Percentiles rank a stretch among this genome's conserved stretches.
Evolutionary conservation across 192 early-diverging fungal genomes (phyloP).

Genomic region (Entomortierella lignicola): DNA sequence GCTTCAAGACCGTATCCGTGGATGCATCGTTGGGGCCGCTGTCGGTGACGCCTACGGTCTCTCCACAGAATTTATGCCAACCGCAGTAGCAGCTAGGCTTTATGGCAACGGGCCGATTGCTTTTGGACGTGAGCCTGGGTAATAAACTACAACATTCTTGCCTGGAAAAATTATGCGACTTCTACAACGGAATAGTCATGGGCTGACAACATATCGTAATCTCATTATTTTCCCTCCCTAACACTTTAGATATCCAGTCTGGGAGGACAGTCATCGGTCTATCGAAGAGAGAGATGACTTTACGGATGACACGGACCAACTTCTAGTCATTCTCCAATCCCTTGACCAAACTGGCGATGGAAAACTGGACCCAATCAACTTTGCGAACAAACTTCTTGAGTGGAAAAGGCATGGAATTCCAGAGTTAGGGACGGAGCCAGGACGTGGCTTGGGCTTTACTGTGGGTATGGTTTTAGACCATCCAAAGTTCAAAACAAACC

Average conservation of each 20-base stretch:
- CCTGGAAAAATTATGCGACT: too few relatives aligned
- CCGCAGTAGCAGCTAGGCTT: slow-evolving; percentile 33
- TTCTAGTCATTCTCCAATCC: slow-evolving; percentile 65
- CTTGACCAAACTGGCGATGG: slow-evolving; percentile 56
- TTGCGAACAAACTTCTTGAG: slow-evolving; percentile 58
- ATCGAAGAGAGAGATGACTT: slow-evolving; percentile 40
- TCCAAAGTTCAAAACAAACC: slow-evolving; percentile 56
- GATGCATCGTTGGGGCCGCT: slow-evolving; percentile 55
- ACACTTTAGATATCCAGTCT: slow-evolving; percentile 28
- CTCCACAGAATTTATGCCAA: slow-evolving; percentile 70
- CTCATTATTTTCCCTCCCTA: background rate
- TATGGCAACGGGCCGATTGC: slow-evolving; percentile 69
- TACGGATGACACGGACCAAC: slow-evolving; percentile 64
- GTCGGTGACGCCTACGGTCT: slow-evolving; percentile 73
- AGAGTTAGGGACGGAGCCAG: slow-evolving; percentile 60
- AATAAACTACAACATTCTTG: too few relatives aligned
- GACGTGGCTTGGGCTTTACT: slow-evolving; percentile 64
- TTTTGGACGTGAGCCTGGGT: slow-evolving; percentile 65
- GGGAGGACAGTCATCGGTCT: slow-evolving; percentile 23
- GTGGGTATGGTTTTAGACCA: slow-evolving; percentile 59
- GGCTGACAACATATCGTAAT: too few relatives aligned
- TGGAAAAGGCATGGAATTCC: slow-evolving; percentile 66
- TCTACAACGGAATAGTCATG: too few relatives aligned
- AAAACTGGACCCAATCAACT: slow-evolving; percentile 57
- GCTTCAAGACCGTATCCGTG: slow-evolving; percentile 30